A percentile compares a stretch with the other conserved stretches of the same genome.
phyloP scores from a whole-genome alignment of 768 basidiomycete genomes.

The Suillus decipiens region DNA sequence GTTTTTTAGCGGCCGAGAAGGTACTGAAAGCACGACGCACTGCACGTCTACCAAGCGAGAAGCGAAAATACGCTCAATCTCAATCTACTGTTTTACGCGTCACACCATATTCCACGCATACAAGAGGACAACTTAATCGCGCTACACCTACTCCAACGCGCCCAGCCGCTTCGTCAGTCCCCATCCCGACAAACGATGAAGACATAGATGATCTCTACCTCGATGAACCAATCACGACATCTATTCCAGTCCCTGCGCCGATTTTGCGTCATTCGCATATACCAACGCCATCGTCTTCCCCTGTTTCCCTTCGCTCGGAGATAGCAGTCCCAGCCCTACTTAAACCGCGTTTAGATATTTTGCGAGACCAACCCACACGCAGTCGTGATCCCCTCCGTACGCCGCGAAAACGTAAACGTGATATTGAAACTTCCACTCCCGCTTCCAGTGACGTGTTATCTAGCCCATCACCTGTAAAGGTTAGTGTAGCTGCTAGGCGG shows the following conservation, averaged over 20 bases:
- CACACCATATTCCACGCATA: slow-evolving; percentile 13
- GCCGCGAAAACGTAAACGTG: slow-evolving; percentile 30
- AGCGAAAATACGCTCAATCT: slow-evolving; percentile 13
- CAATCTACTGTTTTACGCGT: slow-evolving; percentile 14
- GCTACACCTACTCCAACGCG: slow-evolving; percentile 20
- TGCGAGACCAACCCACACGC: slow-evolving; percentile 7
- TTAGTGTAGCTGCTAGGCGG: slow-evolving; percentile 12
- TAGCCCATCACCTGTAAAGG: slow-evolving; percentile 34
- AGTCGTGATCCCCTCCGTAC: slow-evolving; percentile 31
- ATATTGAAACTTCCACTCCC: slow-evolving; percentile 12
- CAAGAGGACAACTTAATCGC: slow-evolving; percentile 12
- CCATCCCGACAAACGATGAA: slow-evolving; percentile 33
- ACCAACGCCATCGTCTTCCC: slow-evolving; percentile 2
- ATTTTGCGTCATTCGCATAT: slow-evolving; percentile 22
- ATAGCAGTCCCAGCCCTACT: slow-evolving; percentile 4
- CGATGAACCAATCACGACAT: slow-evolving; percentile 32
- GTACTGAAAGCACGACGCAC: slow-evolving; percentile 47
- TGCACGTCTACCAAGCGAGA: slow-evolving; percentile 12
- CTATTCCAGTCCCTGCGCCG: slow-evolving; percentile 19
- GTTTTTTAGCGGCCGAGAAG: slow-evolving; percentile 55
- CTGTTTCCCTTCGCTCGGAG: background rate
- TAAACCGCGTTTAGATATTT: background rate
- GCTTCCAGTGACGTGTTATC: slow-evolving; percentile 19
- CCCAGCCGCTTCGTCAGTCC: slow-evolving; percentile 26
- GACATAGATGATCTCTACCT: slow-evolving; percentile 38